Base-by-base conservation (phyloP, 2,329 filamentous ascomycete species). In the Botrytis byssoidea region DNA sequence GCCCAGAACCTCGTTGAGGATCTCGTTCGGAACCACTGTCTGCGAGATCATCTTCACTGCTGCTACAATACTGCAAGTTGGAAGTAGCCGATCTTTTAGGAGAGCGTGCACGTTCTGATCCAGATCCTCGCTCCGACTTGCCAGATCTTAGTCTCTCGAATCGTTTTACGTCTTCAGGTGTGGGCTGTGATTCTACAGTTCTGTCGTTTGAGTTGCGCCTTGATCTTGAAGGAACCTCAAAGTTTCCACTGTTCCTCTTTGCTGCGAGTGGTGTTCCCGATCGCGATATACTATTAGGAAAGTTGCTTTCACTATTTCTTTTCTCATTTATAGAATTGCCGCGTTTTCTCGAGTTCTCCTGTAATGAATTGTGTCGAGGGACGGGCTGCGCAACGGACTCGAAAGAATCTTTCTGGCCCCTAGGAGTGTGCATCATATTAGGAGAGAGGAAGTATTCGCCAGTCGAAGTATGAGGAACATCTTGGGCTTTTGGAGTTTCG, bases 401-500 rank as follows among this genome's bases (percentile, higher is more conserved):
- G 61, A 78, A 75, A 67, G 76, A 74, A 5, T 79, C 77, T 61
- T 78, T 79, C 18, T 61, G 51, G 40, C 40, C 70, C n/a, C 73
- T 40, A 55, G 63, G 68, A 10, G 46, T 61, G 61, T 75, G 72
- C 59, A 85, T 81, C 8, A 83, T 78, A 75, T 87, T 86, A 40
- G 86, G 86, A 12, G 87, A 86, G 29, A 86, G 81, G 68, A 84
- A 83, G 42, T 81, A 84, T 44, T 84, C 85, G 40, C 79, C 81
- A 14, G 75, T 60, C 25, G 76, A 74, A 14, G 77, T 77, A n/a
- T 75, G 71, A 25, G 66, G 70, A 68, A 37, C n/a, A 59, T 51
- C 40, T n/a, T 63, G 69, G 9, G 83, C 83, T 65, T 84, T 83
- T 14, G 78, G 74, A 55, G 75, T 75, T 10, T 72, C 72, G 20